Evolutionary conservation across 2,329 filamentous ascomycete genomes (phyloP), one percentile per base, ranked within the genome.

Genomic region (Colletotrichum liaoningense): DNA sequence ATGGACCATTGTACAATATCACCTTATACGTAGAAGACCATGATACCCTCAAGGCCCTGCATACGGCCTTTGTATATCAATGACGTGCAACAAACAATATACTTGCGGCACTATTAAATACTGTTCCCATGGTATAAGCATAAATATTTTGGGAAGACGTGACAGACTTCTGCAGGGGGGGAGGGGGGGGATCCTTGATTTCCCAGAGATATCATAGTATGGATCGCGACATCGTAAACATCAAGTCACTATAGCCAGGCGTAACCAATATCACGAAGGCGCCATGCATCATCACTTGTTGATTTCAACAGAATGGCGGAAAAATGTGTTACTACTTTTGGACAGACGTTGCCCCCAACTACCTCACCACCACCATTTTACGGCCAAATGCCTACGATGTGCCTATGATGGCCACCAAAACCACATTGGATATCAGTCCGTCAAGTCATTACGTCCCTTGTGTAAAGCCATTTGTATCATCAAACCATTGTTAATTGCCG

Each of bases 401-500:
- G 55, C 42, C 26, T 52, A 42, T n/a, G 11, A 22, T 52, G 30
- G 35, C 70, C 60, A 69, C 55, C 54, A 59, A 64, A 42, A 49
- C 59, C 33, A 56, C 70, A 46, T 49, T 49, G 33, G 38, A 70
- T 33, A 52, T 60, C 46, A 52, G 26, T 49, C 67, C 60, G 28
- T 66, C 42, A 65, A 56, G 30, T 35, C 67, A 70, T 73, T 65
- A 66, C 69, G 73, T 77, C 57, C 73, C 46, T 63, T 55, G 63
- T 56, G 71, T 54, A 46, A 73, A 68, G 46, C 63, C 73, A 38
- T 72, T 65, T 26, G 65, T 73, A 63, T 74, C 58, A 62, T 73
- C 38, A 71, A 72, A 66, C 54, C 75, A 71, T 72, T 70, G 52
- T 67, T 67, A 46, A 59, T 79, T 77, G 78, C 79, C 80, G 81